Evolutionary conservation across 2,329 filamentous ascomycete genomes (phyloP).

Genomic region (Alternaria rosae): DNA sequence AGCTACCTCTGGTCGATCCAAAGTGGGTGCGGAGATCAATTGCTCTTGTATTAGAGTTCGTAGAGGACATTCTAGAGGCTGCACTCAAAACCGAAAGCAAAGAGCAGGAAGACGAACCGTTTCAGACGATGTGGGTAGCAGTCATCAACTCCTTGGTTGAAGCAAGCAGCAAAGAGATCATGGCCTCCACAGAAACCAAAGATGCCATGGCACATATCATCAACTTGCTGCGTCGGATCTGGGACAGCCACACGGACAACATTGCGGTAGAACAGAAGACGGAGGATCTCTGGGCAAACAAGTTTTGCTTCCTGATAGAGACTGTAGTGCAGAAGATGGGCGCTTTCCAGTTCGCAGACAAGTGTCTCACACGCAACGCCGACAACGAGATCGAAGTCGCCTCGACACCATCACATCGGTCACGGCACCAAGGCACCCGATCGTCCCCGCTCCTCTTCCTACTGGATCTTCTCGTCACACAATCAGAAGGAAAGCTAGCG

Average conservation of each 20-base stretch:
- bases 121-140: slow-evolving; percentile 68
- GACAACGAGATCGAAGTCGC: slow-evolving; percentile 68
- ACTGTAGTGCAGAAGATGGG: slow-evolving; percentile 61
- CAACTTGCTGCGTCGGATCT: slow-evolving; percentile 72
- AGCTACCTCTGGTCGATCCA: slow-evolving; percentile 82
- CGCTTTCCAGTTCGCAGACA: slow-evolving; percentile 59
- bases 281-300: slow-evolving; percentile 56
- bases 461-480: slow-evolving; percentile 65
- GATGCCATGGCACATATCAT: slow-evolving; percentile 77
- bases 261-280: slow-evolving; percentile 43
- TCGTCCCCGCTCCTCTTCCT: slow-evolving; percentile 72
- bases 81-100: slow-evolving; percentile 55
- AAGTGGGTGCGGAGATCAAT: slow-evolving; percentile 85
- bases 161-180: slow-evolving; percentile 85
- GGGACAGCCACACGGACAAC: slow-evolving; percentile 62
- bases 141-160: slow-evolving; percentile 69
- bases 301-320: slow-evolving; percentile 60
- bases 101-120: slow-evolving; percentile 51
- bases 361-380: slow-evolving; percentile 60
- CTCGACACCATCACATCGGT: slow-evolving; percentile 70
- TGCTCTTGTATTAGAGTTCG: slow-evolving; percentile 67
- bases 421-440: slow-evolving; percentile 55
- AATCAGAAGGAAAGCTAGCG: slow-evolving; percentile 46
- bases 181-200: slow-evolving; percentile 82
- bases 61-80: slow-evolving; percentile 62